A percentile compares a stretch with the other conserved stretches of the same genome.
These are phyloP conservation scores for Colletotrichum trifolii DNA, from an alignment of 2,329 filamentous ascomycete genomes.

Conservation along the genomic window DNA sequence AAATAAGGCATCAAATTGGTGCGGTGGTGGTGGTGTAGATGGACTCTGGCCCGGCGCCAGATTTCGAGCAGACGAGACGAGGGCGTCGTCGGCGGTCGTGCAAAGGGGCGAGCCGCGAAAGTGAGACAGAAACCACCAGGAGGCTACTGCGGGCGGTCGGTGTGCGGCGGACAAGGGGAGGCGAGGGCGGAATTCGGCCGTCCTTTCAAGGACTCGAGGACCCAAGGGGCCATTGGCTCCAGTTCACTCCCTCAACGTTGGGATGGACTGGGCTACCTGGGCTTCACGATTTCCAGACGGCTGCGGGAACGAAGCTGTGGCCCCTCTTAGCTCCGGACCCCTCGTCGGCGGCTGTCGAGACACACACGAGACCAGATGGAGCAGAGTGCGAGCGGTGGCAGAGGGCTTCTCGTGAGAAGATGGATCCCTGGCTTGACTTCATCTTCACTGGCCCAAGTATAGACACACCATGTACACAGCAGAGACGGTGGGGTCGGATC, in stretches of 20 bases:
- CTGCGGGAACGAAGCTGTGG: too few relatives aligned
- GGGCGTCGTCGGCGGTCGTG: conserved; percentile 23
- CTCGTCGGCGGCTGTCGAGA: conserved; percentile 8
- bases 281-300: too few relatives aligned
- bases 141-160: not conserved
- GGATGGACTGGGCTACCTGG: too few relatives aligned
- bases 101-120: conserved; percentile 32
- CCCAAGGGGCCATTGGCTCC: not conserved
- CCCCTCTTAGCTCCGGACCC: too few relatives aligned
- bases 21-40: not conserved
- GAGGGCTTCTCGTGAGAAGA: not conserved
- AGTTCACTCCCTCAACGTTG: not conserved
- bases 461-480: not conserved
- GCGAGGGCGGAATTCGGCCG: conserved; percentile 33
- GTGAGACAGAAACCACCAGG: too few relatives aligned
- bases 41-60: not conserved
- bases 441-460: too few relatives aligned
- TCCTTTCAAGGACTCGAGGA: not conserved
- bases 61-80: not conserved
- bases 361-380: conserved; percentile 5
- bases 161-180: not conserved
- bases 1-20: not conserved
- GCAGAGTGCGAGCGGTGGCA: not conserved
- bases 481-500: conserved; percentile 17
- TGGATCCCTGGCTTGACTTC: too few relatives aligned